Percentiles rank a stretch among this genome's conserved stretches.
These are phyloP conservation scores for Backusella luteola DNA, from an alignment of 192 early-diverging fungal species.

Conservation along the genomic window DNA sequence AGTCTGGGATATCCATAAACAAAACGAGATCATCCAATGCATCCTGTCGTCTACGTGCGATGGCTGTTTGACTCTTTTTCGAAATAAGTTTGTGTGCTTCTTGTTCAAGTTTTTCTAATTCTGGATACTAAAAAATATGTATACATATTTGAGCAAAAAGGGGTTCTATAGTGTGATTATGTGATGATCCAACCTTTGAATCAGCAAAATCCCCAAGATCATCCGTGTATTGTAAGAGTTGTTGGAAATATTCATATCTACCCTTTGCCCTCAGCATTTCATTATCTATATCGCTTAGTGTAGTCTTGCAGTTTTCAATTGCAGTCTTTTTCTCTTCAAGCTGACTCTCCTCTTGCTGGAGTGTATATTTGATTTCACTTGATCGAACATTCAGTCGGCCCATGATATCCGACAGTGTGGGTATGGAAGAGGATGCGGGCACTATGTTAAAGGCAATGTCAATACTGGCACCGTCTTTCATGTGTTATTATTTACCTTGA, in stretches of 20 bases:
- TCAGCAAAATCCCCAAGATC: conserved; percentile 55
- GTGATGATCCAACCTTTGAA: conserved; percentile 39
- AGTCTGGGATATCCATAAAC: conserved; percentile 36
- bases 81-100: conserved; percentile 39
- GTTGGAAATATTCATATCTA: conserved; percentile 56
- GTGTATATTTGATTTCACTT: conserved; percentile 24
- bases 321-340: conserved; percentile 38
- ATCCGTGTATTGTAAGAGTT: conserved; percentile 42
- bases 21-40: conserved; percentile 41
- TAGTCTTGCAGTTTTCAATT: conserved; percentile 24
- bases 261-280: conserved; percentile 38
- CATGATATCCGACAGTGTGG: conserved; percentile 40
- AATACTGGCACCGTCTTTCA: background rate
- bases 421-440: conserved; percentile 37
- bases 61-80: conserved; percentile 30
- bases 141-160: background rate
- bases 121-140: conserved; percentile 34
- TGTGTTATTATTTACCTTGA: conserved; percentile 2
- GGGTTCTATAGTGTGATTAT: background rate
- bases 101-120: conserved; percentile 50
- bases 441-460: conserved; percentile 30
- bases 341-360: conserved; percentile 36
- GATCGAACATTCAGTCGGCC: conserved; percentile 29
- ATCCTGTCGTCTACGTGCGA: conserved; percentile 36
- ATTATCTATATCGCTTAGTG: conserved; percentile 33